Conservation (phyloP, 139 green algal genomes). For the Coelastrella sp. region DNA sequence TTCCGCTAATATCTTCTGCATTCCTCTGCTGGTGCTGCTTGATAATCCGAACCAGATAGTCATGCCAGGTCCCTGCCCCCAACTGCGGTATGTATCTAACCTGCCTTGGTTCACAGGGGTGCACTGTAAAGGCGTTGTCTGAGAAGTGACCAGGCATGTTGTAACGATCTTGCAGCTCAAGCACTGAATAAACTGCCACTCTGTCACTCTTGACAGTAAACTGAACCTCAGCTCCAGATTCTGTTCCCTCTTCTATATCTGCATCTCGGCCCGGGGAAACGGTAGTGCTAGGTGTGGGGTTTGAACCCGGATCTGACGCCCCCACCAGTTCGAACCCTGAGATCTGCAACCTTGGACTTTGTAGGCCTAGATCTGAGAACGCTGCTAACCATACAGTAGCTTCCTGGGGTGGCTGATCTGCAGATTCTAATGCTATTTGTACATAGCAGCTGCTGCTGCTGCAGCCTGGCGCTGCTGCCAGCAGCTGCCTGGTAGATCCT, state of each 20-base stretch:
- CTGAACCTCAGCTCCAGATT: background rate
- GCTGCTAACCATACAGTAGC: background rate
- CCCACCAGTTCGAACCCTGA: background rate
- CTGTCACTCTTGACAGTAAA: constrained; percentile 32
- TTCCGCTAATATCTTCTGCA: background rate
- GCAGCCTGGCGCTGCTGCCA: constrained; percentile 29
- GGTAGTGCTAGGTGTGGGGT: background rate
- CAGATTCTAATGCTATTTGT: background rate
- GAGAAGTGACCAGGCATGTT: constrained; percentile 56
- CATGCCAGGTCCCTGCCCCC: background rate
- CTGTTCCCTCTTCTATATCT: background rate
- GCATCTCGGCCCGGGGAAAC: background rate
- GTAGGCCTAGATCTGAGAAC: background rate
- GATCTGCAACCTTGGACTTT: background rate
- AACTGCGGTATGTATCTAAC: constrained; percentile 51
- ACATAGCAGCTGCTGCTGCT: constrained; percentile 30
- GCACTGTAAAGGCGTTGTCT: constrained; percentile 57
- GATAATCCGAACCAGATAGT: background rate
- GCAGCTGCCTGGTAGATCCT: background rate
- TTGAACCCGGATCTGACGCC: background rate
- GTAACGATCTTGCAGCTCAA: constrained; percentile 32
- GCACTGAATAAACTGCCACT: constrained; percentile 50
- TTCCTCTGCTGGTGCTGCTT: background rate
- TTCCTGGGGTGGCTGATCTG: background rate
- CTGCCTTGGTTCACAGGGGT: constrained; percentile 57